phyloP scores from a whole-genome alignment of 2,329 filamentous ascomycete genomes.

The Proliferodiscus dingleyae region DNA sequence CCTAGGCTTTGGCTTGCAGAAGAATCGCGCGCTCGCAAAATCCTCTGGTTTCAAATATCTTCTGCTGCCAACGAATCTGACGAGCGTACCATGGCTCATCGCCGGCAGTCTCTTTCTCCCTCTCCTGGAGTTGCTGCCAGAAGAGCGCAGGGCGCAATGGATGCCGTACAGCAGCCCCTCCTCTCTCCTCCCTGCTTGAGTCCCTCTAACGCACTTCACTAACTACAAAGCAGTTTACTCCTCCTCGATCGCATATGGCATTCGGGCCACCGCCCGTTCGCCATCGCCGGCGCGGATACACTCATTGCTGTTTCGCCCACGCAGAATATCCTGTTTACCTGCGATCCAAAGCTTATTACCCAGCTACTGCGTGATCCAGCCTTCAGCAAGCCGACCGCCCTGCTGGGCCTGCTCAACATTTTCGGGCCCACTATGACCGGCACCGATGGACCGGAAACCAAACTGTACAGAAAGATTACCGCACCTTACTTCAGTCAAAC shows the following conservation, averaged over 20 bases:
- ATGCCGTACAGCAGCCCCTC: too few relatives aligned
- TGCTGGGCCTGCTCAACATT: background rate
- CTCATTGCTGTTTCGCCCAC: background rate
- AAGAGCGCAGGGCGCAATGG: too few relatives aligned
- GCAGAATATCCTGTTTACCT: background rate
- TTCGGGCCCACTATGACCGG: background rate
- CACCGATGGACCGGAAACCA: background rate
- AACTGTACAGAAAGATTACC: background rate
- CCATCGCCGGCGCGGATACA: background rate
- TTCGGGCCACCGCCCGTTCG: background rate
- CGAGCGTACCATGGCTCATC: too few relatives aligned
- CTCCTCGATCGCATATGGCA: background rate
- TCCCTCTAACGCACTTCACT: too few relatives aligned
- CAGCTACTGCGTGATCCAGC: background rate
- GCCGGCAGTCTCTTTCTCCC: too few relatives aligned
- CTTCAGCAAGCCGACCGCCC: background rate
- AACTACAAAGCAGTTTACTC: too few relatives aligned
- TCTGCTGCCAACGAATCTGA: too few relatives aligned
- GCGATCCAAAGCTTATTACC: background rate
- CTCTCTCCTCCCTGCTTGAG: too few relatives aligned
- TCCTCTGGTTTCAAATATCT: too few relatives aligned
- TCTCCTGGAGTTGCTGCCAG: too few relatives aligned
- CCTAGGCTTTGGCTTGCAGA: too few relatives aligned
- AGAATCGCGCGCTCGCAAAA: too few relatives aligned
- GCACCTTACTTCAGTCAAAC: background rate